Percentiles rank a stretch among this genome's conserved stretches.
Conservation (phyloP, 495 filamentous ascomycete species). For the Aspergillus mulundensis region DNA sequence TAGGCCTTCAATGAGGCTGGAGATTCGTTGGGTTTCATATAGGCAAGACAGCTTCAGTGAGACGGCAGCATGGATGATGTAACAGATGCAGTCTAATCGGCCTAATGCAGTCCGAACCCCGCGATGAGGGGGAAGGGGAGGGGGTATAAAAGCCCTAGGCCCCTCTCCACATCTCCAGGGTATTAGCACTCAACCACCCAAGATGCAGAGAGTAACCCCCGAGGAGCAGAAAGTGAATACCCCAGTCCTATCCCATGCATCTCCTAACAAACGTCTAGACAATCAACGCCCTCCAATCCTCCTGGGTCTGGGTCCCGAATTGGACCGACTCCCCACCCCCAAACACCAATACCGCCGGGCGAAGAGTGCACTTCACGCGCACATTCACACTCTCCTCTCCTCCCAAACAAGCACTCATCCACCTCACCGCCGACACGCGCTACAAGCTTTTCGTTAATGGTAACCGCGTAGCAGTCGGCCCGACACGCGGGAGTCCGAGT, state of each 20-base stretch:
- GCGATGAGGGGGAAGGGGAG: neutral
- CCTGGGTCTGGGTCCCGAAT: slow-evolving; percentile 35
- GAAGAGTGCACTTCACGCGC: slow-evolving; percentile 27
- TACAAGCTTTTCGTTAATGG: slow-evolving; percentile 40
- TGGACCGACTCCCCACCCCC: slow-evolving; percentile 29
- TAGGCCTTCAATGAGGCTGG: slow-evolving; percentile 1
- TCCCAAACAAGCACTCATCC: slow-evolving; percentile 17
- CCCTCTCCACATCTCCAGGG: neutral
- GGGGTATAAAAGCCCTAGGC: neutral
- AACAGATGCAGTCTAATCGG: neutral
- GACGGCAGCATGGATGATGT: neutral
- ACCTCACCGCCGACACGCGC: slow-evolving; percentile 38
- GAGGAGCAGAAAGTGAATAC: slow-evolving; percentile 1
- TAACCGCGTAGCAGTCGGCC: slow-evolving; percentile 29
- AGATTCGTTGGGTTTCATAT: too few species aligned
- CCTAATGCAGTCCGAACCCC: neutral
- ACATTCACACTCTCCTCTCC: slow-evolving; percentile 16
- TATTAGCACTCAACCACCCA: neutral
- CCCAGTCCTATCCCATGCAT: neutral
- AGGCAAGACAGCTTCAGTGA: too few species aligned
- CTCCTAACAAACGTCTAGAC: slow-evolving; percentile 16
- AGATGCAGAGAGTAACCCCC: neutral
- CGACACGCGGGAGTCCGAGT: slow-evolving; percentile 27
- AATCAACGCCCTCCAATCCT: slow-evolving; percentile 31
- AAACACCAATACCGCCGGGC: slow-evolving; percentile 24